Evolutionary conservation across 2,329 filamentous ascomycete species (phyloP), one percentile per base, ranked within the genome.

Genomic region (Thelonectria discophora): DNA sequence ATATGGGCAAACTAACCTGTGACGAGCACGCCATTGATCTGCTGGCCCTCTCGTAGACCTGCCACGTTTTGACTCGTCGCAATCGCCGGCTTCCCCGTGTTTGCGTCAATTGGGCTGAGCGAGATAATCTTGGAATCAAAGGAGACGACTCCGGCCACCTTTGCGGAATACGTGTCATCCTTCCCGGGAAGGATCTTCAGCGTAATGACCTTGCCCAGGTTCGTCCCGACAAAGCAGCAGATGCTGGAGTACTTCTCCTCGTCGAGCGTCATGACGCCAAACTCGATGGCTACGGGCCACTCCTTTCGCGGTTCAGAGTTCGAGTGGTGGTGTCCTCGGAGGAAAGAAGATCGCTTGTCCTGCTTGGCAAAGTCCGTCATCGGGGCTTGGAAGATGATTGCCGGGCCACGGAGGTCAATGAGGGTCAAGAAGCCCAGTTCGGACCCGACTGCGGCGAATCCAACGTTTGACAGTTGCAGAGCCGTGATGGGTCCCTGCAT

Each of bases 211-310:
- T 92, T 92, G 42, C 95, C 95, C 30, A 88, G 77, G 67, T 90
- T 94, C 0, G 95, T 98, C 18, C 95, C 95, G 2, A 96, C 91
- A 68, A 98, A 96, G 67, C 95, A 91, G 60, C 90, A 88, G 58
- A 99, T 97, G 72, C 93, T 97, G 1, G 95, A 98, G 75, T 97
- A 99, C 66, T 92, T 88, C 73, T 98, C 94, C n/a, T 90, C 91
- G 45, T 98, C 95, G 4, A 97, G 80, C 3, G 91, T 96, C 88
- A 99, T 90, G 48, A 97, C 92, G 55, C 92, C 93, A 78, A 98
- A 99, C 73, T 97, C 92, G 27, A 98, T 88, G 30, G 82, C 84
- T 0, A 92, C 93, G 1, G 92, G 88, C 86, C 89, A 96, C 72
- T 97, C 94, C 49, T 83, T 84, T 3, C 70, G 64, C 1, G 80